Evolutionary conservation across 2,329 filamentous ascomycete species (phyloP), one percentile per base, ranked within the genome.

Genomic region (Clathrospora elynae): DNA sequence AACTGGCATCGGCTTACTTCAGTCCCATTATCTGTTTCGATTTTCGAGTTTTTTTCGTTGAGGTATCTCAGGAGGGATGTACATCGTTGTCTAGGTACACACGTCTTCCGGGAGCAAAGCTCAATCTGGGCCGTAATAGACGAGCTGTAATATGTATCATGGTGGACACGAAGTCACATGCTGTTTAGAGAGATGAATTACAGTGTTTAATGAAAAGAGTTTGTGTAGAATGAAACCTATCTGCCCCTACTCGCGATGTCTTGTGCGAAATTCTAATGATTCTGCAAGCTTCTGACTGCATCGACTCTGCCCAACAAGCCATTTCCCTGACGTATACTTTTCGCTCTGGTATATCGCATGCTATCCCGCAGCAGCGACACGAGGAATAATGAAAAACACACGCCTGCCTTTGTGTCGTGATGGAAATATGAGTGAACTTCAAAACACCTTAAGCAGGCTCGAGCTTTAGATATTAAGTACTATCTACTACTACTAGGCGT

Each of bases 61-160:
- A 37, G 40, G 45, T 42, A 46, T 45, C 50, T 42, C 37, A 45
- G 32, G 40, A 38, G 31, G 35, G 44, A 37, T 38, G 35, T 42
- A 47, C 45, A 39, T 51, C n/a, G 31, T 25, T 48, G 43, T 48
- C 35, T 36, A 42, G 33, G 35, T 45, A 44, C 26, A 32, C 22
- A 42, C 13, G 18, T 35, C 32, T 20, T 31, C 13, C 34, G 26
- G 22, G 16, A 35, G 18, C 20, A 10, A 23, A 23, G 20, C n/a
- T n/a, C n/a, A n/a, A n/a, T n/a, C n/a, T n/a, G 25, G 13, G 26
- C 25, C 13, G 16, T 31, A 8, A 35, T 35, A 16, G 33, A 17
- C n/a, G n/a, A n/a, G n/a, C n/a, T n/a, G 17, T 41, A 29, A 37
- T 47, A 40, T 33, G 28, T 35, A 44, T 30, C 16, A 32, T 34